Evolutionary conservation across 2,329 filamentous ascomycete species (phyloP).

Genomic region (Tolypocladium amazonense): DNA sequence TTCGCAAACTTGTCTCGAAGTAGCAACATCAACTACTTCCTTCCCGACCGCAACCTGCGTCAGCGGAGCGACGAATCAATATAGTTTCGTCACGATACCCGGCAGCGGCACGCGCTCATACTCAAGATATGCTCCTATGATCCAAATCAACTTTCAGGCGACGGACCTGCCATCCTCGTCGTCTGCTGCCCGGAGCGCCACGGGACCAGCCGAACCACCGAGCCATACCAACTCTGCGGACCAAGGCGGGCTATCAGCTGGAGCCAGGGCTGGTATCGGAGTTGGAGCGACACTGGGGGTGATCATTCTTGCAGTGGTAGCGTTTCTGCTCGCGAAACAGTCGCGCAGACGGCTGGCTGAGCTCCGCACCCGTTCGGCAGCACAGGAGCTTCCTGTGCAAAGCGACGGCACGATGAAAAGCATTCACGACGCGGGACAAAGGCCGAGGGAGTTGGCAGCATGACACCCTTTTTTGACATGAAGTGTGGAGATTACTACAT

Average conservation of each 20-base stretch:
- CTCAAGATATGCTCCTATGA: not conserved
- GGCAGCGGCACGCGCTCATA: not conserved
- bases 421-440: not conserved
- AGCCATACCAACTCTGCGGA: not conserved
- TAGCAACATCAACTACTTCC: not conserved
- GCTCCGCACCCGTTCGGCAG: not conserved
- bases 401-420: not conserved
- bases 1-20: not conserved
- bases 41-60: not conserved
- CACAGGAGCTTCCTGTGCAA: not conserved
- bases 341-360: not conserved
- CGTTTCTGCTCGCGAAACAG: not conserved
- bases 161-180: not conserved
- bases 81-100: not conserved
- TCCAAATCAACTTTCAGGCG: not conserved
- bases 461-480: not conserved
- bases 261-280: not conserved
- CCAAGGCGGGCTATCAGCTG: not conserved
- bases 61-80: not conserved
- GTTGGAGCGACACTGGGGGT: not conserved
- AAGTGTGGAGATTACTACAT: not conserved
- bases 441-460: not conserved
- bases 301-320: not conserved
- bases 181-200: not conserved
- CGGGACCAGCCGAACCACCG: not conserved